These are phyloP conservation scores for Chaetomium tenue DNA, from an alignment of 495 filamentous ascomycete genomes.

Conservation along the genomic window DNA sequence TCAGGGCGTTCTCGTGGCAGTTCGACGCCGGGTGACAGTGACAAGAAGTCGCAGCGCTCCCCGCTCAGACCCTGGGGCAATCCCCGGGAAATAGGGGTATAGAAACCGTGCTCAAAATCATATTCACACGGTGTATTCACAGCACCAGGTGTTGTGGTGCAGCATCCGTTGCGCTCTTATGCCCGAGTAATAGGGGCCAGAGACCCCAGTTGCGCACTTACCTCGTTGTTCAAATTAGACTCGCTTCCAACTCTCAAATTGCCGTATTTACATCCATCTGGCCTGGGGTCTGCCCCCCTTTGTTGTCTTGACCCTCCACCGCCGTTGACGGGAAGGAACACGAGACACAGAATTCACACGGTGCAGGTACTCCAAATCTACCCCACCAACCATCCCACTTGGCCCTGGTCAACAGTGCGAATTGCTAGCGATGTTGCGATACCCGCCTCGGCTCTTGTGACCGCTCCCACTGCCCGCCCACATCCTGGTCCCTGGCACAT, in stretches of 20 bases:
- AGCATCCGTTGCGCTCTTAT: neutral
- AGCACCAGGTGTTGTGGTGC: neutral
- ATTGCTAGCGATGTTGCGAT: slow-evolving; percentile 23
- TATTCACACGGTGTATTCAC: neutral
- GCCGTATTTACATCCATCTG: neutral
- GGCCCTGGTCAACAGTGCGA: slow-evolving; percentile 8
- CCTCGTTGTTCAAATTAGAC: neutral
- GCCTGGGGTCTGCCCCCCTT: no score
- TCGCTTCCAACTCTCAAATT: neutral
- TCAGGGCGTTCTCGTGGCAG: neutral
- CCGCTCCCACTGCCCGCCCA: slow-evolving; percentile 18
- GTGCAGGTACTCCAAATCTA: slow-evolving; percentile 6
- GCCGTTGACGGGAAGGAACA: neutral
- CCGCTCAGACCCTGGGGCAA: neutral
- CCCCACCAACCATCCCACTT: slow-evolving; percentile 28
- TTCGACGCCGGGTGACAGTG: neutral
- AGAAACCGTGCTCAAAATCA: neutral
- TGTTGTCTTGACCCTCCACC: no score
- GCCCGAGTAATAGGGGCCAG: neutral
- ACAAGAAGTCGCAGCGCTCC: neutral
- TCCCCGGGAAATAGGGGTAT: neutral
- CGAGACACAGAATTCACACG: slow-evolving; percentile 16
- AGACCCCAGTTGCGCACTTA: neutral
- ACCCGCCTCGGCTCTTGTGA: slow-evolving; percentile 26
- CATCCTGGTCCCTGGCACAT: slow-evolving; percentile 8